Evolutionary conservation across 2,329 filamentous ascomycete genomes (phyloP).

Genomic region (Xylariaceae sp.): DNA sequence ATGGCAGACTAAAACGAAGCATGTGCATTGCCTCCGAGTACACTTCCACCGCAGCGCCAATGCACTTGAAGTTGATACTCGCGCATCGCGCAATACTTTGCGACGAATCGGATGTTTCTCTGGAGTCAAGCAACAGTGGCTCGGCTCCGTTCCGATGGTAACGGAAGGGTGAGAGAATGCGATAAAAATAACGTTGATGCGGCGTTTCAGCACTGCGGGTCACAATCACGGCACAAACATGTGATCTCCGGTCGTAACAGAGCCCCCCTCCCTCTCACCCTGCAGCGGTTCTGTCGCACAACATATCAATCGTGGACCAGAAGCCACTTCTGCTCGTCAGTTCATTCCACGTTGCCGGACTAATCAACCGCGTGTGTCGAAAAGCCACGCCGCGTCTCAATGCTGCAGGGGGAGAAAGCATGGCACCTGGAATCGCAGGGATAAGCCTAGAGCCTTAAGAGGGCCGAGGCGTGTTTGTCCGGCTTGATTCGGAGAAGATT

Average conservation of each 20-base stretch:
- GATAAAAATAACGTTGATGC: slow-evolving; percentile 26
- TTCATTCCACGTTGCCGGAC: not conserved
- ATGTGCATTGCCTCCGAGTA: too few relatives aligned
- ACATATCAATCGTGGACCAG: slow-evolving; percentile 9
- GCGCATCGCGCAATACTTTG: not conserved
- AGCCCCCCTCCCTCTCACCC: slow-evolving; percentile 7
- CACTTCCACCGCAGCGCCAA: not conserved
- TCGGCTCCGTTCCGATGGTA: slow-evolving; percentile 27
- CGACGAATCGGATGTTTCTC: slow-evolving; percentile 16
- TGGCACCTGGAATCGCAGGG: slow-evolving; percentile 6
- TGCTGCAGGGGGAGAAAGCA: slow-evolving; percentile 9
- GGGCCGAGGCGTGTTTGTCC: too few relatives aligned
- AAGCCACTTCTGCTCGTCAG: not conserved
- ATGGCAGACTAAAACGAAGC: too few relatives aligned
- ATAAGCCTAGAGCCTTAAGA: too few relatives aligned
- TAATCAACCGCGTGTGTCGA: slow-evolving; percentile 2
- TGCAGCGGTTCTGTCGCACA: slow-evolving; percentile 15
- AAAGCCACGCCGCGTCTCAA: slow-evolving; percentile 2
- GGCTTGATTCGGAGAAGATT: too few relatives aligned
- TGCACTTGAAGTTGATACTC: not conserved
- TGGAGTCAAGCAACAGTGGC: slow-evolving; percentile 12
- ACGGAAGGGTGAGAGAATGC: slow-evolving; percentile 15
- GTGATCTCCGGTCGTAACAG: slow-evolving; percentile 8
- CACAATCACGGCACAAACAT: slow-evolving; percentile 21
- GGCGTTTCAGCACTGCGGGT: slow-evolving; percentile 20